These are phyloP conservation scores for Carex arenaria DNA, from an alignment of 202 grass and related monocot genomes.

Conservation along the genomic window DNA sequence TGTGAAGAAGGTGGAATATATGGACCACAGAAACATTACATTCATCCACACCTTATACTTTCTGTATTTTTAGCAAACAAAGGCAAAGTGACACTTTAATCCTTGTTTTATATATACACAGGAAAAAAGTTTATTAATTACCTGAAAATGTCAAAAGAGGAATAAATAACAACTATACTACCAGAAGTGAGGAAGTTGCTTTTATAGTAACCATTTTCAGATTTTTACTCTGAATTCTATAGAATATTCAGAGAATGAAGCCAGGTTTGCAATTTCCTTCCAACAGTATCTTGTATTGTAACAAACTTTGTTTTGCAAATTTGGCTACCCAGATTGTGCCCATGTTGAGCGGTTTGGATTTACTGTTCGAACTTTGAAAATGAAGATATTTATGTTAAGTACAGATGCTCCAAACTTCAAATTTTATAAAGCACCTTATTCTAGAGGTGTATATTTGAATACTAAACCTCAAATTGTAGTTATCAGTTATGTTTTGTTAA, in stretches of 20 bases:
- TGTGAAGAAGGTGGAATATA: conserved; percentile 85
- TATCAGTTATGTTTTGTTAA: neutral
- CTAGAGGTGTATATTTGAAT: too few species aligned
- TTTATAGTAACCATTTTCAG: neutral
- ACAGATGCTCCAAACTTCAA: too few species aligned
- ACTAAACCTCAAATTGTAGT: neutral
- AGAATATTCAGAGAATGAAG: neutral
- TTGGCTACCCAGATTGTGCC: neutral
- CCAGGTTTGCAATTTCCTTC: neutral
- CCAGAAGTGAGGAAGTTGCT: neutral
- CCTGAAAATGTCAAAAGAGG: neutral
- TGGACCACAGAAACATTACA: conserved; percentile 69
- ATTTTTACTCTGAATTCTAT: neutral
- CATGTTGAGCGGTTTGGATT: too few species aligned
- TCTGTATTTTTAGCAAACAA: conserved; percentile 19
- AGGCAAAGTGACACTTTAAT: neutral
- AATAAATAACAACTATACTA: neutral
- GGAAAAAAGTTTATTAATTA: neutral
- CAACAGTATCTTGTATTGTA: neutral
- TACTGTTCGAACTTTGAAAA: too few species aligned
- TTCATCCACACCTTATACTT: conserved; percentile 64
- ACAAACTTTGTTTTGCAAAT: neutral
- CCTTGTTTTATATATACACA: neutral
- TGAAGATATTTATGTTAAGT: too few species aligned
- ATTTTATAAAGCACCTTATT: too few species aligned